phyloP scores from a whole-genome alignment of 2,329 filamentous ascomycete genomes.

The Lasiodiplodia gonubiensis region DNA sequence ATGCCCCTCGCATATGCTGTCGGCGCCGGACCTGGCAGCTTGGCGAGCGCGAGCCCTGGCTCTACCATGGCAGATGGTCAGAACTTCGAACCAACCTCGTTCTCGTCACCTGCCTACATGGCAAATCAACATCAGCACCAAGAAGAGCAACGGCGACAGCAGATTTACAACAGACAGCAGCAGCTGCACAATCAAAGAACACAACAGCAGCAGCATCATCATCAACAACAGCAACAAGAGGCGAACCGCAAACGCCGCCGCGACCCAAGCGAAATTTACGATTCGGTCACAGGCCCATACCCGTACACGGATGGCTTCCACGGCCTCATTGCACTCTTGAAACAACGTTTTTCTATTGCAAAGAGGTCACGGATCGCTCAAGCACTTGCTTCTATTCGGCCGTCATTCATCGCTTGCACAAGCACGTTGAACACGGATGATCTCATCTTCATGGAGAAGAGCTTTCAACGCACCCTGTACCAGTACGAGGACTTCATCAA shows the following conservation, averaged over 20 bases:
- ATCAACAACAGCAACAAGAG: conserved; percentile 28
- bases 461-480: conserved; percentile 88
- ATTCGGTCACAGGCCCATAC: conserved; percentile 88
- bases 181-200: conserved; percentile 37
- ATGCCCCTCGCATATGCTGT: conserved; percentile 66
- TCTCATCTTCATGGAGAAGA: conserved; percentile 96
- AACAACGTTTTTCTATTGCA: conserved; percentile 76
- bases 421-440: conserved; percentile 88
- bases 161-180: conserved; percentile 35
- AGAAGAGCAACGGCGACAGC: conserved; percentile 29
- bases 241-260: conserved; percentile 57
- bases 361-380: conserved; percentile 85
- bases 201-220: conserved; percentile 26
- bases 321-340: conserved; percentile 78
- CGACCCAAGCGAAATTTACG: conserved; percentile 86
- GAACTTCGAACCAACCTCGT: conserved; percentile 30
- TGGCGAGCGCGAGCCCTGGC: conserved; percentile 64
- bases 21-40: conserved; percentile 61
- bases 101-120: conserved; percentile 44
- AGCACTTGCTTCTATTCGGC: conserved; percentile 85
- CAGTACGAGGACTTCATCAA: conserved; percentile 93
- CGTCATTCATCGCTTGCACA: conserved; percentile 90
- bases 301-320: conserved; percentile 91
- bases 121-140: conserved; percentile 39
- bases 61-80: conserved; percentile 58